Evolutionary conservation across 148 eudicot genomes (phyloP), one percentile per base, ranked within the genome.

Genomic region (Amaranthus cruentus): DNA sequence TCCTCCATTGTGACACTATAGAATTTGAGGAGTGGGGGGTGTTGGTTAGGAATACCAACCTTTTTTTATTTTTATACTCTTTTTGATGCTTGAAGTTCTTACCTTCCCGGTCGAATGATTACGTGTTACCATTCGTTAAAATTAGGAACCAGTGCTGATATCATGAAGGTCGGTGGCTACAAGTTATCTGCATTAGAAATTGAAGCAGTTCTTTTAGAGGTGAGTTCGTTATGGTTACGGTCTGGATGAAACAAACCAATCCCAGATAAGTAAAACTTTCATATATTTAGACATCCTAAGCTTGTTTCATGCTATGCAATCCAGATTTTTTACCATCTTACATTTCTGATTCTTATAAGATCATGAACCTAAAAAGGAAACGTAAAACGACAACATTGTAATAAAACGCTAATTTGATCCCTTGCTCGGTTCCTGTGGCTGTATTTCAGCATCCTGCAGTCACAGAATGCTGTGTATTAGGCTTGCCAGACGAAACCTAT

Each of bases 161-260:
- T 94, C 71, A 89, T 94, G 97, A 94, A 94, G 84, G 97, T 94
- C 62, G 98, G 98, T 64, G 98, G 98, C 72, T 94, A 91, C 85
- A 94, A 94, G 76, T 80, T 94, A 72, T 94, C 98, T 18, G 97
- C 98, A 63, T 84, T 95, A 79, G 99, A 95, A 81, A 95, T 95
- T 73, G 99, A 95, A 84, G 96, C 99, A 68, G 77, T 77, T 79
- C 92, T 95, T 53, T 73, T 95, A 66, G 94, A 92, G 96, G 99
- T 88, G 74, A 76, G 81, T 77, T 76, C 21, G 47, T 73, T 15
- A 15, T 47, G 4, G 52, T 8, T 21, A 11, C 4, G 57, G 50
- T 46, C 18, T 49, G 65, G 10, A 58, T 6, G 53, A 48, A 28
- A n/a, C 47, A 43, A 49, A 54, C n/a, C 9, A 10, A 21, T 44